phyloP scores from a whole-genome alignment of 345 rosid species.

The Ailanthus altissimus region DNA sequence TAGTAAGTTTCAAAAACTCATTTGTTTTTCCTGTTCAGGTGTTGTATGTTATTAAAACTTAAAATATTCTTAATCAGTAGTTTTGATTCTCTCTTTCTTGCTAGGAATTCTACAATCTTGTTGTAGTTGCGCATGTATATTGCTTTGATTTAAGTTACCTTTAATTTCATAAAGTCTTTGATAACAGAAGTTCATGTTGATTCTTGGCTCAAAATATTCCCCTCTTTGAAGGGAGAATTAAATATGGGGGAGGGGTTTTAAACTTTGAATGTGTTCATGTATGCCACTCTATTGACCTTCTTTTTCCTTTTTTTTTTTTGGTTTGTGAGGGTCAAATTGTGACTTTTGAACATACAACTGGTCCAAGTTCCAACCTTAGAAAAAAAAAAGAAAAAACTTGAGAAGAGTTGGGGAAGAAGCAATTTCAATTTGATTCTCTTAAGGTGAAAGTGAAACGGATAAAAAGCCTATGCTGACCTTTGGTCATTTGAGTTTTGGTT shows the following conservation, averaged over 20 bases:
- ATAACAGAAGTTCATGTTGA: background rate
- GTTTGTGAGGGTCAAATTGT: background rate
- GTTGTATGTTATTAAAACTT: constrained; percentile 11
- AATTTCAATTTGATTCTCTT: too few species aligned
- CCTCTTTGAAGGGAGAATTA: background rate
- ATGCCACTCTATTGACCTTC: background rate
- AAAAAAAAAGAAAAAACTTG: too few species aligned
- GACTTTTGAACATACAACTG: background rate
- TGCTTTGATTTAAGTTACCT: background rate
- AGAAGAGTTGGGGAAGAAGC: too few species aligned
- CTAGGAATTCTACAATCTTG: background rate
- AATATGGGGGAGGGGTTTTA: background rate
- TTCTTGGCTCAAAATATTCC: background rate
- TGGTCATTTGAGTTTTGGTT: too few species aligned
- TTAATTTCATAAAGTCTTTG: background rate
- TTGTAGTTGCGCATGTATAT: background rate
- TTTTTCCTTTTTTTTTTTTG: background rate
- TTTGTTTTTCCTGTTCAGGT: constrained; percentile 6
- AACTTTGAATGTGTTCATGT: background rate
- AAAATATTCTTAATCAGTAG: background rate
- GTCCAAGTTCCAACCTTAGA: too few species aligned
- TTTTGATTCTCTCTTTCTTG: background rate
- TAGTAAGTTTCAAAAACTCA: constrained; percentile 11
- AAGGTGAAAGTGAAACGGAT: too few species aligned
- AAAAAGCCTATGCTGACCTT: too few species aligned